Conservation (phyloP, 441 rosid genomes). For the Erodium trifolium region DNA sequence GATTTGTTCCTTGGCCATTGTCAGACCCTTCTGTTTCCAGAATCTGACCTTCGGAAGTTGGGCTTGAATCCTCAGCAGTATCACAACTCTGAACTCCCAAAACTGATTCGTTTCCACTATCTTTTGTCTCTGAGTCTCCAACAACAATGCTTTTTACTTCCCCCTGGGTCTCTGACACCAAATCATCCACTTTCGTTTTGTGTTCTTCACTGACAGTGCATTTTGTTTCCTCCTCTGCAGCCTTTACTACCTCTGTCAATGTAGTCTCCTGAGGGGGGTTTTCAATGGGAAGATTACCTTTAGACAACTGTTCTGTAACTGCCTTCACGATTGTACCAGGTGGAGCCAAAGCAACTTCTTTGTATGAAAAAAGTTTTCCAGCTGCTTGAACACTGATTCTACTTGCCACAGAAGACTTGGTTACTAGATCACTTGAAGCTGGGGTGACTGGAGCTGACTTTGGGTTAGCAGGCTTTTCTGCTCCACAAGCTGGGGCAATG, state of each 20-base stretch:
- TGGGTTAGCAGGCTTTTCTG: slow-evolving; percentile 38
- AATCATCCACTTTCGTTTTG: slow-evolving; percentile 26
- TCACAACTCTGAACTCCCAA: slow-evolving; percentile 26
- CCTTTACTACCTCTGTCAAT: slow-evolving; percentile 25
- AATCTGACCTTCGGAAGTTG: slow-evolving; percentile 18
- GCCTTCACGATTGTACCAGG: slow-evolving; percentile 94
- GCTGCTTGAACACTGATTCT: slow-evolving; percentile 62
- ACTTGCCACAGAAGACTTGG: slow-evolving; percentile 41
- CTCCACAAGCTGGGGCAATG: slow-evolving; percentile 29
- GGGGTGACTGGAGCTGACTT: slow-evolving; percentile 53
- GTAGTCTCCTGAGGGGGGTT: slow-evolving; percentile 30
- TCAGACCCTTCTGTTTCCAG: slow-evolving; percentile 26
- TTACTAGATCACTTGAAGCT: slow-evolving; percentile 44
- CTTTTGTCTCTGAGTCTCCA: slow-evolving; percentile 22
- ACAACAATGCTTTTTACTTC: slow-evolving; percentile 22
- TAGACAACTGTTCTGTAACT: slow-evolving; percentile 66
- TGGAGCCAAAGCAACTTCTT: slow-evolving; percentile 97
- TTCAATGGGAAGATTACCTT: slow-evolving; percentile 34
- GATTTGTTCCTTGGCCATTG: slow-evolving; percentile 24
- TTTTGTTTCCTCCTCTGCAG: slow-evolving; percentile 28
- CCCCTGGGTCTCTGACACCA: slow-evolving; percentile 23
- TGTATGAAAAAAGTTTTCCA: slow-evolving; percentile 92
- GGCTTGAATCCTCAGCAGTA: slow-evolving; percentile 26
- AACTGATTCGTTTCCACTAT: slow-evolving; percentile 25
- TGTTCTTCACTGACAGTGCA: slow-evolving; percentile 23